Percentiles rank a stretch among this genome's conserved stretches.
Conservation (phyloP, 345 rosid genomes). For the Citrus sp. region DNA sequence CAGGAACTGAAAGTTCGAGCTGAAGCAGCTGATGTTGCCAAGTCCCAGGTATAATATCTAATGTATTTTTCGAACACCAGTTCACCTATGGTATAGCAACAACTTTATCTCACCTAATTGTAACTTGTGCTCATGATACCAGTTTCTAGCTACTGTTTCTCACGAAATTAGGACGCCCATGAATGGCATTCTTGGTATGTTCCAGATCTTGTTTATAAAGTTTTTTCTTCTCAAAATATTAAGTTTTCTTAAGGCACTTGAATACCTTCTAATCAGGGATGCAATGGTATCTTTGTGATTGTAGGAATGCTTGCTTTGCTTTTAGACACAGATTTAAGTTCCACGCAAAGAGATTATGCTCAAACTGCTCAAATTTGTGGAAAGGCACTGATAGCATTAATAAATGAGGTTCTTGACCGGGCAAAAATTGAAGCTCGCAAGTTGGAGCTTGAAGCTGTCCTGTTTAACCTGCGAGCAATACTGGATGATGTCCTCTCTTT, state of each 20-base stretch:
- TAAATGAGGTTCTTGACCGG: conserved; percentile 97
- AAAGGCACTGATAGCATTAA: conserved; percentile 85
- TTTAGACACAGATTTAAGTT: conserved; percentile 81
- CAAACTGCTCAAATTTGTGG: conserved; percentile 97
- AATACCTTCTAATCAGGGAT: background rate
- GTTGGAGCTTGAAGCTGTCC: conserved; percentile 82
- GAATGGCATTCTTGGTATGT: conserved; percentile 96
- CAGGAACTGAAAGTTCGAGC: conserved; percentile 79
- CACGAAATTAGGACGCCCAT: conserved; percentile 98
- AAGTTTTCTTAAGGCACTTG: background rate
- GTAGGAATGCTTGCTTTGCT: conserved; percentile 96
- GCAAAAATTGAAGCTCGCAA: conserved; percentile 98
- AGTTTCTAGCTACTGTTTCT: conserved; percentile 98
- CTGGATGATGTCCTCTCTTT: conserved; percentile 94
- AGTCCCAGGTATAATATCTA: conserved; percentile 60
- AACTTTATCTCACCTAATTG: background rate
- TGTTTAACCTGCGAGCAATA: conserved; percentile 74
- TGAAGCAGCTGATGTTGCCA: conserved; percentile 98
- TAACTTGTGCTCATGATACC: conserved; percentile 22
- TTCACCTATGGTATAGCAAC: background rate
- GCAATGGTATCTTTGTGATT: conserved; percentile 3
- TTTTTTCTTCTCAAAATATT: background rate
- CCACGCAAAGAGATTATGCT: conserved; percentile 89
- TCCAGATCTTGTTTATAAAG: background rate
- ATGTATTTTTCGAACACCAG: background rate